phyloP scores from a whole-genome alignment of 495 filamentous ascomycete species.

The Aspergillus ostianus region DNA sequence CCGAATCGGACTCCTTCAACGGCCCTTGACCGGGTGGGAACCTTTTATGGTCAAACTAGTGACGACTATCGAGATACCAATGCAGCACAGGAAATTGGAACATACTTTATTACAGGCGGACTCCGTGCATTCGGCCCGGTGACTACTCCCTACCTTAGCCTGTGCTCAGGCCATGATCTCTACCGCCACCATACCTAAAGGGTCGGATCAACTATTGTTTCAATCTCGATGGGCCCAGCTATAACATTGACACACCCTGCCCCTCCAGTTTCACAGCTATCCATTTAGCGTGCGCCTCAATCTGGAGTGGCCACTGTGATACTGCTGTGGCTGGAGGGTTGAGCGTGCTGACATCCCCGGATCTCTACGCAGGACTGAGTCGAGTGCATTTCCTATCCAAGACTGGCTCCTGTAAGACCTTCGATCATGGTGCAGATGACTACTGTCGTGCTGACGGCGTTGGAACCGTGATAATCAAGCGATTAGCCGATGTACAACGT shows the following conservation, averaged over 20 bases:
- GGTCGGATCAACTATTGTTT: constrained; percentile 1
- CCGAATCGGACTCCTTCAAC: too few species aligned
- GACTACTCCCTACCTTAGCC: too few species aligned
- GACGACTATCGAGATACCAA: too few species aligned
- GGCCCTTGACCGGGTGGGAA: too few species aligned
- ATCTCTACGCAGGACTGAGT: background rate
- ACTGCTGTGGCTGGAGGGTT: background rate
- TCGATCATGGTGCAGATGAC: background rate
- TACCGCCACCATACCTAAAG: too few species aligned
- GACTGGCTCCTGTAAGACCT: background rate
- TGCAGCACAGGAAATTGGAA: too few species aligned
- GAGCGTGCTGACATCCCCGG: background rate
- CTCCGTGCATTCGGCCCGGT: too few species aligned
- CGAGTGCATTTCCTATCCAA: background rate
- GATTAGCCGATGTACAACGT: constrained; percentile 65
- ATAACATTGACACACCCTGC: background rate
- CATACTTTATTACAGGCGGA: too few species aligned
- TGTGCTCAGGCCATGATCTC: too few species aligned
- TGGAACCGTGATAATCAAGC: constrained; percentile 68
- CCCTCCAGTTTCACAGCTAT: background rate
- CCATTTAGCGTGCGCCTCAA: background rate
- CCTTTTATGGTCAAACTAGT: too few species aligned
- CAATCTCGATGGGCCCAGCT: background rate
- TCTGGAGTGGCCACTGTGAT: background rate
- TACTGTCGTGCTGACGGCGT: constrained; percentile 36